Base-by-base conservation (phyloP, 108 stramenopile species). In the Skeletonema potamos region DNA sequence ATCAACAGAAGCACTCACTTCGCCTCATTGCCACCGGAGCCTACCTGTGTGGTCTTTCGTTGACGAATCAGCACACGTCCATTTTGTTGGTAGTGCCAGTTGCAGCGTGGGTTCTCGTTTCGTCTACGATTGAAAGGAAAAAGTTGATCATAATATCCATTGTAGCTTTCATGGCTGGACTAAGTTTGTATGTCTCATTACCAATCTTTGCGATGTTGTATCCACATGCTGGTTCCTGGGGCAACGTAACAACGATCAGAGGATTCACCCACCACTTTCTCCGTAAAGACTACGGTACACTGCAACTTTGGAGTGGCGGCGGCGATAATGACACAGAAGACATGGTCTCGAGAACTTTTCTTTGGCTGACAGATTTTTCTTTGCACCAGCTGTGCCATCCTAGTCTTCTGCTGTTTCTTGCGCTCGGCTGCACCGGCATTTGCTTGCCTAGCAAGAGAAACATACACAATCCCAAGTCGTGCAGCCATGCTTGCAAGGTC, bases 31-130 rank as follows among this genome's bases (percentile, higher is more conserved):
- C 32, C 56, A 18, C 56, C 0, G 92, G 92, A 7, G 90, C 93
- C 9, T 73, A 85, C 33, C 20, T 91, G 8, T 80, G 84, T 22
- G 93, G 93, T 1, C 67, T 92, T 3, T 82, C 87, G 9, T 56
- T 92, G 15, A 86, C 84, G 43, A 94, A 94, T 70, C 93, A 94
- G 73, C 93, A 94, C 81, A 94, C 92, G 4, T 64, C 79, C 0
- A 80, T 92, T 33, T 69, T 94, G 22, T 73, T 86, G 39, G 72
- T 71, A 3, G 41, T 73, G 1, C 90, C 90, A 17, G 68, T 89
- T 0, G 67, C 62, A 0, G 48, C 28, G 5, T 87, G 79, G 57
- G 81, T 82, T 12, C 51, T 67, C 27, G 68, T 43, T 41, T 71
- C 74, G 32, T 62, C 70, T 11, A 58, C 87, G 8, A 33, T 72